These are phyloP conservation scores for Colletotrichum cuscutae DNA, from an alignment of 2,329 filamentous ascomycete species.

Conservation along the genomic window DNA sequence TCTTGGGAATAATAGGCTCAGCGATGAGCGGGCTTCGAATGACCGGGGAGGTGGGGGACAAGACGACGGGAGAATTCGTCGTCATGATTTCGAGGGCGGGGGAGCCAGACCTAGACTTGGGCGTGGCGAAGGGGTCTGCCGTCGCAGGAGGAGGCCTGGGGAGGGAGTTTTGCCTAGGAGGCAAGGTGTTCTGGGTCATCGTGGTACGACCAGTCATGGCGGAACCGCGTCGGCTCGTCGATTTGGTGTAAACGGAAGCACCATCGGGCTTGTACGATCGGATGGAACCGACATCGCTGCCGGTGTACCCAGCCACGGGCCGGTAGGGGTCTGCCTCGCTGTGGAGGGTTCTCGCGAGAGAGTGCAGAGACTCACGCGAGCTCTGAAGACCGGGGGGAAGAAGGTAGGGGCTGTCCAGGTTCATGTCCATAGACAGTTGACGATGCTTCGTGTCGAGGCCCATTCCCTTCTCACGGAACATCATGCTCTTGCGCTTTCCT, in stretches of 20 bases:
- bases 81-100: conserved; percentile 14
- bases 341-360: conserved; percentile 80
- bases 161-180: conserved; percentile 57
- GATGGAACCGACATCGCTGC: conserved; percentile 66
- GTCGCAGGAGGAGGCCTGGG: conserved; percentile 50
- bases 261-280: conserved; percentile 59
- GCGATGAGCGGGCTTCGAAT: conserved; percentile 36
- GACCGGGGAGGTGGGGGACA: conserved; percentile 31
- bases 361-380: conserved; percentile 88
- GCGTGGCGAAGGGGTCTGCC: conserved; percentile 49
- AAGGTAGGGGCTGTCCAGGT: conserved; percentile 88
- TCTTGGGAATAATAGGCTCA: conserved; percentile 49
- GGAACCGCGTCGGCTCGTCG: conserved; percentile 46
- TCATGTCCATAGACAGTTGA: conserved; percentile 78
- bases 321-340: conserved; percentile 88
- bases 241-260: conserved; percentile 58
- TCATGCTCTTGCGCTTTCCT: conserved; percentile 55
- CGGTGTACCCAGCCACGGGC: conserved; percentile 65
- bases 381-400: conserved; percentile 83
- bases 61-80: conserved; percentile 40
- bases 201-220: conserved; percentile 39
- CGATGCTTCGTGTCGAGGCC: conserved; percentile 48
- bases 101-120: conserved; percentile 38
- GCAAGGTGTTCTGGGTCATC: conserved; percentile 44
- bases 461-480: conserved; percentile 61